Evolutionary conservation across 2,329 filamentous ascomycete species (phyloP), one percentile per base, ranked within the genome.

Genomic region (Coniochaeta hoffmannii): DNA sequence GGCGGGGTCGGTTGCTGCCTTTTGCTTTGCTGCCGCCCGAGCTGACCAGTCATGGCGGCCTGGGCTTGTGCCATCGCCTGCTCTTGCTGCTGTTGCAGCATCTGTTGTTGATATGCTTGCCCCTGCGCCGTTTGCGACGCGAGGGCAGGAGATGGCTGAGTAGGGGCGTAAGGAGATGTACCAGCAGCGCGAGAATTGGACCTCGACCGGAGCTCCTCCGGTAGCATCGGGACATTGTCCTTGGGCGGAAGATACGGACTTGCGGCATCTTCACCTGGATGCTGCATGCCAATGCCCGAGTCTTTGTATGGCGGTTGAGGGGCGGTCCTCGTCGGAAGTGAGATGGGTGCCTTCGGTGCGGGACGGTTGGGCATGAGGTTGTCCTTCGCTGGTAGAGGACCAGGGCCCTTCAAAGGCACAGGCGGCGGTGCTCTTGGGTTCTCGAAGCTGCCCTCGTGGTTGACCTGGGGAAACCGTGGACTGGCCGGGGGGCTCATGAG

Each of bases 391-490:
- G 75, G 73, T 31, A 74, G 68, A 46, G 71, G 73, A 57, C 71
- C 73, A 56, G 78, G 73, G 51, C 76, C 77, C 70, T 66, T 81
- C 69, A 56, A 22, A 8, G 93, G 92, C 58, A 97, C 89, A 11
- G 93, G 94, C 60, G 94, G 94, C 36, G 94, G 89, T 17, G 93
- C 89, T 66, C 94, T 84, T 51, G 94, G 94, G 68, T 99, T 97
- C 74, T 97, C 94, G 72, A 97, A 99, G 76, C 90, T 97, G 68
- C 90, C 89, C 79, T 91, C 87, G 74, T 90, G 84, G 73, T 93
- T 92, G 69, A 89, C 84, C 55, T 77, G 77, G 69, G 91, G 92
- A 75, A 96, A 96, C 68, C 90, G 84, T 58, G 90, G 90, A 73
- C 90, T 94, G 61, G 85, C 82, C 54, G 90, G 89, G 61, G 91